phyloP scores from a whole-genome alignment of 2,329 filamentous ascomycete species.

The Fonsecaea monophora region DNA sequence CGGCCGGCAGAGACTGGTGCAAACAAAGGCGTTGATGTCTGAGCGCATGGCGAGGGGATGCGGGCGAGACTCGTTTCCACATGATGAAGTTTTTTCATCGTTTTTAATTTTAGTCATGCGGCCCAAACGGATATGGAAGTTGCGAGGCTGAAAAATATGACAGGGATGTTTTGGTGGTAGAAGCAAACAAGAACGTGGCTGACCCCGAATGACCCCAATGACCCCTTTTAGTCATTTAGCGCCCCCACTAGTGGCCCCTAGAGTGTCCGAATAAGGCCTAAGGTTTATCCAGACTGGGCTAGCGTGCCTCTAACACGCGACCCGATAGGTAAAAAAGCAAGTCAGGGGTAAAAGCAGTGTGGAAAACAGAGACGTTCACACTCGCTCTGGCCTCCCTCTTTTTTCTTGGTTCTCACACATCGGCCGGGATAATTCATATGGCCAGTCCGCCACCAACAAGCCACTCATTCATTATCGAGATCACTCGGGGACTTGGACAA shows the following conservation, averaged over 20 bases:
- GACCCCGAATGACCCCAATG: not conserved
- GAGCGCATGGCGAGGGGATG: not conserved
- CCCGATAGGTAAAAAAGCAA: not conserved
- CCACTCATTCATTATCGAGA: not conserved
- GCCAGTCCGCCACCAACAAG: not conserved
- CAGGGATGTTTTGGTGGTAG: not conserved
- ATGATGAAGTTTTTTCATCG: not conserved
- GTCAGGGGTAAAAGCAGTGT: not conserved
- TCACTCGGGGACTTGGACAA: not conserved
- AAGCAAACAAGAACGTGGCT: not conserved
- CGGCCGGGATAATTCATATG: not conserved
- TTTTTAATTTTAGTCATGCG: not conserved
- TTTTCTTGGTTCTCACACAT: not conserved
- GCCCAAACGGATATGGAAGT: not conserved
- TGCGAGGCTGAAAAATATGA: constrained; percentile 2
- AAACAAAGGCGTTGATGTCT: not conserved
- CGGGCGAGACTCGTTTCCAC: not conserved
- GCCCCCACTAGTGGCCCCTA: not conserved
- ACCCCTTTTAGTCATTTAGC: too few relatives aligned
- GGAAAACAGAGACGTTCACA: not conserved
- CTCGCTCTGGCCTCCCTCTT: not conserved
- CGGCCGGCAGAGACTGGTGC: not conserved
- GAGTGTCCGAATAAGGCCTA: not conserved
- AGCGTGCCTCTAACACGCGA: not conserved
- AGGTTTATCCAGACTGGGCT: not conserved